Evolutionary conservation across 2,329 filamentous ascomycete species (phyloP).

Genomic region (Sporothrix curviconia): DNA sequence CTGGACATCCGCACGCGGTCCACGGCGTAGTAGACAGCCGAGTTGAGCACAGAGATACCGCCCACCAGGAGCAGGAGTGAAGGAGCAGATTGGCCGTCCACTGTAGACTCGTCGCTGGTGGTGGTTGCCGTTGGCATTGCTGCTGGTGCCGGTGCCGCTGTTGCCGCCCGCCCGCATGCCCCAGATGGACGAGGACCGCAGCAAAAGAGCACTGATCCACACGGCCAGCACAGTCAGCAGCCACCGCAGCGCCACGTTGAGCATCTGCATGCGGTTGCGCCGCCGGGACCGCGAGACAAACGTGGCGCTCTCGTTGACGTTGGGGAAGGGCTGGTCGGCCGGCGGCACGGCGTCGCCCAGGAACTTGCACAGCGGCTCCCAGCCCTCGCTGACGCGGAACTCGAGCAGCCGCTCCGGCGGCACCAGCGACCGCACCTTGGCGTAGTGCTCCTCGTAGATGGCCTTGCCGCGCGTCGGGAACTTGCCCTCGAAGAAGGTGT

Average conservation of each 20-base stretch:
- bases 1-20: slow-evolving; percentile 1
- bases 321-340: slow-evolving; percentile 27
- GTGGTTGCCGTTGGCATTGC: no score
- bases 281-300: slow-evolving; percentile 21
- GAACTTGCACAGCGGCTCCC: slow-evolving; percentile 36
- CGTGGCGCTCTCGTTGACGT: slow-evolving; percentile 25
- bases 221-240: slow-evolving; percentile 17
- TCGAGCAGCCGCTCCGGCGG: slow-evolving; percentile 30
- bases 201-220: not conserved
- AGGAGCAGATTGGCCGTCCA: not conserved
- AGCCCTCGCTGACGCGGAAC: slow-evolving; percentile 33
- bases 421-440: slow-evolving; percentile 28
- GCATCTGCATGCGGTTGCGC: slow-evolving; percentile 23
- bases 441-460: slow-evolving; percentile 14
- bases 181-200: slow-evolving; percentile 2
- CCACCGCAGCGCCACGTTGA: slow-evolving; percentile 20
- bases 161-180: not conserved
- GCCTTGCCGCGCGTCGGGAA: slow-evolving; percentile 12
- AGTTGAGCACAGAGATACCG: slow-evolving; percentile 4
- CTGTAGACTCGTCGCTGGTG: no score
- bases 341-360: slow-evolving; percentile 30
- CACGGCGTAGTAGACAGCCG: not conserved
- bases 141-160: not conserved
- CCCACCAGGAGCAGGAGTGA: not conserved
- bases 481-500: slow-evolving; percentile 12